Base-by-base conservation (phyloP, 129 eudicot genomes). In the Tagetes patula region DNA sequence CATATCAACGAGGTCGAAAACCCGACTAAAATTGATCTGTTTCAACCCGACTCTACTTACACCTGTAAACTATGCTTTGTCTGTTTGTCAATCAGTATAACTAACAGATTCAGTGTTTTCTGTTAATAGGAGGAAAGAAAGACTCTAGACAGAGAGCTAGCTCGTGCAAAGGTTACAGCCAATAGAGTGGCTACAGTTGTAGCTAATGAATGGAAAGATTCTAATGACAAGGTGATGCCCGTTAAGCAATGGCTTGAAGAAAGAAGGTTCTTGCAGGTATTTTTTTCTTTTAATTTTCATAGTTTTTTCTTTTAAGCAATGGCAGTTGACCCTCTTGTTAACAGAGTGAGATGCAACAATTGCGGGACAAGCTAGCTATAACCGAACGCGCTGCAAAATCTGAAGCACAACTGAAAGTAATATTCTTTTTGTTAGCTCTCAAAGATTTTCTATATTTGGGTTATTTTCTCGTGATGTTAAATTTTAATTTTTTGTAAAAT, bases 241-340 rank as follows among this genome's bases (percentile, higher is more conserved):
- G 97, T 91, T 56, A 91, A 88, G 63, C 97, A 91, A 78, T 91
- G 97, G 97, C 89, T 91, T 65, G 97, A 91, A 62, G 97, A 91
- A 80, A 86, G 97, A 83, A 79, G 97, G 73, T 91, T 88, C 77
- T 80, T 91, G 88, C 97, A 91, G 92, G 97, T 83, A 80, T 59
- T n/a, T 40, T 53, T 37, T 9, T 61, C 27, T 3, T 61, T 37
- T 11, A 47, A 11, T 42, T 33, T 5, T 12, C 42, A 2, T 48
- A 9, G 27, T 20, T 20, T 20, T 20, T 20, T 20, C 27, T 20
- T 20, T 20, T 20, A 20, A 20, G 27, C 27, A 20, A 20, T 20
- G 27, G 41, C 69, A 65, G 60, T 53, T 37, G 58, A 67, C 32
- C 78, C 70, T 43, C 30, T 75, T 84, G 80, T 58, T 75, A 67